Base-by-base conservation (phyloP, 2,329 filamentous ascomycete species). In the Lachnellula cervina region DNA sequence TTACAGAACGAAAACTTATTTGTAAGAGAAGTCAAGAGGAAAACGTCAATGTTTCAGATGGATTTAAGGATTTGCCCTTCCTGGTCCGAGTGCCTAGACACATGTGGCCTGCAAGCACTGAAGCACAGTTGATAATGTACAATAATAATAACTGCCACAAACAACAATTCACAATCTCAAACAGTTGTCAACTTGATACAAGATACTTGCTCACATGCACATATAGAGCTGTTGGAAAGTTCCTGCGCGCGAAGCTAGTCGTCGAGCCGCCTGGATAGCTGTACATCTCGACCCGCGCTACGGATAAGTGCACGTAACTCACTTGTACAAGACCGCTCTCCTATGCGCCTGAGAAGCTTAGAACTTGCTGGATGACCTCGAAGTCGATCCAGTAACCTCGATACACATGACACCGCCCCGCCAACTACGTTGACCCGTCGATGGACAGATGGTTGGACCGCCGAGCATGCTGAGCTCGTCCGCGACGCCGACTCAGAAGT, bases 401-500 rank as follows among this genome's bases (percentile, higher is more conserved):
- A 57, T 50, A 67, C 68, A 64, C 59, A 69, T 69, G 68, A 62
- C 55, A 65, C 64, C 64, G 46, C 59, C 54, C 38, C 46, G 56
- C 53, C 51, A 59, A 61, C 48, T 54, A 46, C 57, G 56, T 62
- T 69, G 65, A 69, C 58, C 56, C 54, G 47, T 34, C 51, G 62
- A 69, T 69, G 67, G 69, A 60, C 65, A 68, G 65, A 70, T 70
- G 68, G 67, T 68, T 64, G 68, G 66, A 58, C 66, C 67, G 66
- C 60, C 69, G 61, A 70, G 74, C 70, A 80, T 80, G 75, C 73
- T 81, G 71, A 77, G 77, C 71, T 73, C 77, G 69, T 79, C 79
- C 62, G 74, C 76, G 63, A 79, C 76, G 60, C 77, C 79, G 67
- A 77, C 77, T 62, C 78, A 81, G 70, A 81, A 80, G 71, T 74